Base-by-base conservation (phyloP, 2,329 filamentous ascomycete genomes). In the Xylaria hypoxylon region DNA sequence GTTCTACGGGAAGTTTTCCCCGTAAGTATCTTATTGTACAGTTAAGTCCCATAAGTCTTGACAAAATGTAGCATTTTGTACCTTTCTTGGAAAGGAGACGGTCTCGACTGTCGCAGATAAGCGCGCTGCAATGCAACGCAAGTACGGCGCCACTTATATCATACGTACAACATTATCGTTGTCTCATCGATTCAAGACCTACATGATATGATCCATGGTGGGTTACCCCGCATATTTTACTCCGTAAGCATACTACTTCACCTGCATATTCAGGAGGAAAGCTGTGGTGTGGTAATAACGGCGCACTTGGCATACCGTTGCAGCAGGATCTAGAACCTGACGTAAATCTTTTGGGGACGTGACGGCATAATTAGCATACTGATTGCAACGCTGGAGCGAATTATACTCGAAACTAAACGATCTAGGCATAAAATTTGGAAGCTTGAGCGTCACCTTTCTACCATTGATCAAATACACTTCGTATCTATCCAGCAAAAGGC, bases 11-110 rank as follows among this genome's bases (percentile, higher is more conserved):
- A 22, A 48, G 22, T 26, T 48, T 48, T 48, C 10, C 13, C 45
- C 45, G 45, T 24, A 26, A 26, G 45, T 48, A 48, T 48, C 45
- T 48, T 48, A 4, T 11, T 48, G 45, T 48, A 48, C 22, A 26
- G 22, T 7, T 10, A 33, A 33, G 31, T 48, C 26, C 22, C 15
- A 13, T 26, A 10, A 26, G 13, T 48, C 45, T 28, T 17, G 45
- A 15, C 22, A 15, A 17, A 26, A 48, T 48, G 45, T 48, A 48
- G 45, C 19, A 48, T 26, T 13, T 48, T 48, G 45, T 48, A 48
- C 45, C 45, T 11, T 19, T 48, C 19, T 22, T 10, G 11, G 10
- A 47, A 24, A 13, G 22, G 22, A 24, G 1, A 22, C n/a, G 17
- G 24, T 26, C 45, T 26, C 45, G 24, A 17, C 19, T 19, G 3